Conservation (phyloP, 176 grass and related monocot species). For the Musa beccarii region DNA sequence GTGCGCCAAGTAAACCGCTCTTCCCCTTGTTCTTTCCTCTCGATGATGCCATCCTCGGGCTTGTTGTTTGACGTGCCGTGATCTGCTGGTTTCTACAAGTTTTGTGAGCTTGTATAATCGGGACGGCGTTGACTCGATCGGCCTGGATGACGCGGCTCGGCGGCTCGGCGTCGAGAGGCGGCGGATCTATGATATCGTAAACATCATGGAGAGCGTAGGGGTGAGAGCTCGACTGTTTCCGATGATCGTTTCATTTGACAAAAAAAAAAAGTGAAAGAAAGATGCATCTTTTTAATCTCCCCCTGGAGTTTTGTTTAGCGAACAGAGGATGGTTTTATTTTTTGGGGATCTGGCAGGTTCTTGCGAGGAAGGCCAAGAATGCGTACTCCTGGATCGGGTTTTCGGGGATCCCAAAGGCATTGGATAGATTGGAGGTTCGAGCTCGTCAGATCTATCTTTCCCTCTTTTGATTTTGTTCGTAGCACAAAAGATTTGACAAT, state of each 20-base stretch:
- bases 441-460: not conserved
- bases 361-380: slow-evolving; percentile 79
- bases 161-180: slow-evolving; percentile 81
- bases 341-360: slow-evolving; percentile 31
- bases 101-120: slow-evolving; percentile 77
- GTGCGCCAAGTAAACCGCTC: slow-evolving; percentile 63
- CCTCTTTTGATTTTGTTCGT: slow-evolving; percentile 2
- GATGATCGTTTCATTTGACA: not conserved
- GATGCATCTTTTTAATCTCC: not conserved
- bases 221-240: slow-evolving; percentile 28
- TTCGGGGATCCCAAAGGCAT: slow-evolving; percentile 49
- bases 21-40: not conserved
- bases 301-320: not conserved
- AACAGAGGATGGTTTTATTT: slow-evolving; percentile 7
- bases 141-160: slow-evolving; percentile 67
- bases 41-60: not conserved
- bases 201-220: slow-evolving; percentile 90
- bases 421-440: slow-evolving; percentile 61
- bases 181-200: slow-evolving; percentile 99
- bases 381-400: slow-evolving; percentile 82
- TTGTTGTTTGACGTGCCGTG: slow-evolving; percentile 1
- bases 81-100: slow-evolving; percentile 24
- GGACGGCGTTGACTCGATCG: slow-evolving; percentile 52
- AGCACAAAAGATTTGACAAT: not conserved
- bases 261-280: slow-evolving; percentile 4